phyloP scores from a whole-genome alignment of 176 grass and related monocot species.

The Microstegium vimineum region DNA sequence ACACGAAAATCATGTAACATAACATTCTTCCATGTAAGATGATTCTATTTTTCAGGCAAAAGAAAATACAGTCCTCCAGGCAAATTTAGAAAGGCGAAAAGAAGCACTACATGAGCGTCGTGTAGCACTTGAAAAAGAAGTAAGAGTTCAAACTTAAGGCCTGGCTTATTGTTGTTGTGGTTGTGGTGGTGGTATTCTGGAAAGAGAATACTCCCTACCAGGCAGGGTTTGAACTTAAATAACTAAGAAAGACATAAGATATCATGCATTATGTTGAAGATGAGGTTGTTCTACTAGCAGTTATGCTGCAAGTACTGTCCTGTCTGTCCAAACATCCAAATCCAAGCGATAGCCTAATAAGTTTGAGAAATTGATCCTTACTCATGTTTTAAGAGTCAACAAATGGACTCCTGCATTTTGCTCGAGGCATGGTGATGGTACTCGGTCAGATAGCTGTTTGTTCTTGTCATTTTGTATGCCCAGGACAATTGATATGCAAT shows the following conservation, averaged over 20 bases:
- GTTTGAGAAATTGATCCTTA: slow-evolving; percentile 10
- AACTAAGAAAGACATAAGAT: background rate
- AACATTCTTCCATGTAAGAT: slow-evolving; percentile 27
- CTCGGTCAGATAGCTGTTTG: background rate
- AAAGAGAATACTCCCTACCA: slow-evolving; percentile 11
- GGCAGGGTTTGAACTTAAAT: background rate
- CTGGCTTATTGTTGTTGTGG: background rate
- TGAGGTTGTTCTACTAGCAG: background rate
- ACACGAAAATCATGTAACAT: background rate
- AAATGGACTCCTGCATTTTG: slow-evolving; percentile 13
- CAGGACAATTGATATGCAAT: background rate
- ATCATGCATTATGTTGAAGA: background rate
- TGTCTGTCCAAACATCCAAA: slow-evolving; percentile 28
- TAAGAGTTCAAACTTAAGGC: slow-evolving; percentile 42
- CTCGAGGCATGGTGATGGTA: background rate
- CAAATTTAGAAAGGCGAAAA: slow-evolving; percentile 60
- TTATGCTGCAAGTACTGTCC: background rate
- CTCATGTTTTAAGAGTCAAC: slow-evolving; percentile 1
- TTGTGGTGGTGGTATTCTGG: background rate
- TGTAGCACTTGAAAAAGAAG: slow-evolving; percentile 80
- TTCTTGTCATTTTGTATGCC: background rate
- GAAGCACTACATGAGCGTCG: slow-evolving; percentile 55
- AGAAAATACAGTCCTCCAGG: slow-evolving; percentile 61
- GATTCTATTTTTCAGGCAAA: slow-evolving; percentile 54
- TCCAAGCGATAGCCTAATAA: slow-evolving; percentile 13